Evolutionary conservation across 805 yeast genomes (phyloP), one percentile per base, ranked within the genome.

Genomic region (Kluyveromyces nonfermentans): DNA sequence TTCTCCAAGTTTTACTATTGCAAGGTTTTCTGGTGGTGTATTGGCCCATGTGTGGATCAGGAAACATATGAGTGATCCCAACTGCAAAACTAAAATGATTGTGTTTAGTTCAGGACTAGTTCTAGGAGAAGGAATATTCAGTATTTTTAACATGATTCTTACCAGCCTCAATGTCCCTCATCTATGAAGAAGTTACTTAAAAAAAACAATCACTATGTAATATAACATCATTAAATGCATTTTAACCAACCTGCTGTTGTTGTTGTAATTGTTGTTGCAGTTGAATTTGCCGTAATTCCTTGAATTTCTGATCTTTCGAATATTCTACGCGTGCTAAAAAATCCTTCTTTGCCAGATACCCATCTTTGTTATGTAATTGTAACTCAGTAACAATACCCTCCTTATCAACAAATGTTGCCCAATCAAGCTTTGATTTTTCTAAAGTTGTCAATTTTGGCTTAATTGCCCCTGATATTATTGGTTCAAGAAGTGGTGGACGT

Each of bases 381-480:
- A 93, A 74, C 49, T 93, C 98, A 51, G 86, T 96, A 42, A 76
- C 72, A 38, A 93, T 80, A 44, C 88, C 88, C 50, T 81, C 80
- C 50, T 83, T 74, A 64, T 90, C 97, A 25, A 93, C 96, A 65
- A 85, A 88, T 38, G 85, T 78, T 1, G 95, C 94, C 95, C 97
- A 93, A 64, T 93, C 98, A 41, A 93, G 70, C 49, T 95, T 71
- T 1, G 95, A 85, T 64, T 93, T 93, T 60, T 93, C 97, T 50
- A 93, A 68, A 0, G 98, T 93, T 19, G 95, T 85, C 48, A 93
- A 70, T 59, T 87, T 90, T 28, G 85, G 78, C 52, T 83, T 80
- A 50, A 82, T 77, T 2, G 84, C 71, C 9, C 80, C 74, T 36
- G 77, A 68, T 37, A 87, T 74, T 32, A 88, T 88, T 45, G 82